A percentile compares a stretch with the other conserved stretches of the same genome.
These are phyloP conservation scores for Colletotrichum kahawae DNA, from an alignment of 2,329 filamentous ascomycete species.

Conservation along the genomic window DNA sequence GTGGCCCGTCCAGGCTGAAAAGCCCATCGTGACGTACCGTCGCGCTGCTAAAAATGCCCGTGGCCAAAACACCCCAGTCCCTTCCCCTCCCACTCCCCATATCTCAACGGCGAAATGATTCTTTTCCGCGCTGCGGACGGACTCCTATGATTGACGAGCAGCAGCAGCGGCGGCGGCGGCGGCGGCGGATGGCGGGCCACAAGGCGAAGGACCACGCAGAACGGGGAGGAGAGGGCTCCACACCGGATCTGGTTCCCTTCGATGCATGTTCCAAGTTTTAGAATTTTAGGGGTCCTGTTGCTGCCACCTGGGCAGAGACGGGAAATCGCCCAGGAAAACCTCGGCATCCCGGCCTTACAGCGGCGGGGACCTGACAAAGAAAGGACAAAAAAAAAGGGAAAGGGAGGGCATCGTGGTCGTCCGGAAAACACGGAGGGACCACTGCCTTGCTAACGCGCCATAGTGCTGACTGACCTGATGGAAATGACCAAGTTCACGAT, in stretches of 20 bases:
- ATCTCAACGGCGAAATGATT: background rate
- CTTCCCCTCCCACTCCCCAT: background rate
- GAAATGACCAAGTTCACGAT: background rate
- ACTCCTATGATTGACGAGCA: background rate
- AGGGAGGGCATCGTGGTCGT: background rate
- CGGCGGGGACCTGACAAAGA: background rate
- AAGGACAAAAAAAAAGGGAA: background rate
- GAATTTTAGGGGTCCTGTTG: slow-evolving; percentile 15
- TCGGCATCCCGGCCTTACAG: slow-evolving; percentile 8
- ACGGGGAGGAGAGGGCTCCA: background rate
- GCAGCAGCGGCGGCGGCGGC: background rate
- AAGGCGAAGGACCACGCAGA: background rate
- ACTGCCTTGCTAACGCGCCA: background rate
- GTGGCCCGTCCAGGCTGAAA: background rate
- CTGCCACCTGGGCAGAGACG: background rate
- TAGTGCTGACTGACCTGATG: background rate
- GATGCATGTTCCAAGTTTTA: slow-evolving; percentile 18
- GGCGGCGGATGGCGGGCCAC: background rate
- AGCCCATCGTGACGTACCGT: background rate
- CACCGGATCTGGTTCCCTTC: slow-evolving; percentile 3
- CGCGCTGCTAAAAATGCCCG: background rate
- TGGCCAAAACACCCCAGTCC: background rate
- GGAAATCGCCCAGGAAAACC: background rate
- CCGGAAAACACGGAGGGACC: background rate
- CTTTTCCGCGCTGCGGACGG: background rate